phyloP scores from a whole-genome alignment of 192 early-diverging fungal species.

The Coemansia sp. region DNA sequence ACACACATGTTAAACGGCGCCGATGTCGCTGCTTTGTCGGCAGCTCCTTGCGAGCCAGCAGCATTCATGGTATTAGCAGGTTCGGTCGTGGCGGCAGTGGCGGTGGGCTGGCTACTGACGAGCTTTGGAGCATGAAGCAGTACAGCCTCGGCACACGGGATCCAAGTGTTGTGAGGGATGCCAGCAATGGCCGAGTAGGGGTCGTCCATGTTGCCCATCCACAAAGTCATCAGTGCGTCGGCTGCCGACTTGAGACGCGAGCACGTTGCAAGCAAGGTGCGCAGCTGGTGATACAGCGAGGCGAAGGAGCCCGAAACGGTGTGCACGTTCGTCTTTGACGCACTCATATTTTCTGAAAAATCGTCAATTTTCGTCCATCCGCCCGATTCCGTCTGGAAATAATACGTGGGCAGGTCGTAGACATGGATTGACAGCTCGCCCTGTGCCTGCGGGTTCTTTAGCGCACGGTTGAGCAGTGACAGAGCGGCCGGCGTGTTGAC shows the following conservation, averaged over 20 bases:
- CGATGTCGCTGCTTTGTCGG: background rate
- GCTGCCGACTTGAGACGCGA: conserved; percentile 49
- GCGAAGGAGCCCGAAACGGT: conserved; percentile 42
- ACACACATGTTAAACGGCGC: conserved; percentile 18
- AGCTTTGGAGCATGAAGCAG: conserved; percentile 29
- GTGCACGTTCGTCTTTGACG: conserved; percentile 39
- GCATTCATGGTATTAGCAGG: background rate
- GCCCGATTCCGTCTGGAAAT: conserved; percentile 37
- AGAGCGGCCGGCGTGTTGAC: conserved; percentile 46
- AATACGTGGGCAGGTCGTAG: conserved; percentile 47
- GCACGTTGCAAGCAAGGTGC: conserved; percentile 49
- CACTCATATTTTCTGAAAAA: conserved; percentile 48
- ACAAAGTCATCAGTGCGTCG: conserved; percentile 48
- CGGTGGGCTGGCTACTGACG: background rate
- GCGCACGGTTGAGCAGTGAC: conserved; percentile 32
- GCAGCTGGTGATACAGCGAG: conserved; percentile 48
- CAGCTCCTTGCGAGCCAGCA: background rate
- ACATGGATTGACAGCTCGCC: conserved; percentile 53
- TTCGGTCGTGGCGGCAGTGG: background rate
- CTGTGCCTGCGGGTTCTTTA: conserved; percentile 44
- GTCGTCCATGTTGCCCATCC: conserved; percentile 56
- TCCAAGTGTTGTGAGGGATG: conserved; percentile 41
- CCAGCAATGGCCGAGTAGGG: conserved; percentile 43
- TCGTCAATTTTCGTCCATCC: conserved; percentile 47
- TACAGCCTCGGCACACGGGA: conserved; percentile 38